A percentile compares a stretch with the other conserved stretches of the same genome.
These are phyloP conservation scores for Macrophomina pseudophaseolina DNA, from an alignment of 2,329 filamentous ascomycete genomes.

Conservation along the genomic window DNA sequence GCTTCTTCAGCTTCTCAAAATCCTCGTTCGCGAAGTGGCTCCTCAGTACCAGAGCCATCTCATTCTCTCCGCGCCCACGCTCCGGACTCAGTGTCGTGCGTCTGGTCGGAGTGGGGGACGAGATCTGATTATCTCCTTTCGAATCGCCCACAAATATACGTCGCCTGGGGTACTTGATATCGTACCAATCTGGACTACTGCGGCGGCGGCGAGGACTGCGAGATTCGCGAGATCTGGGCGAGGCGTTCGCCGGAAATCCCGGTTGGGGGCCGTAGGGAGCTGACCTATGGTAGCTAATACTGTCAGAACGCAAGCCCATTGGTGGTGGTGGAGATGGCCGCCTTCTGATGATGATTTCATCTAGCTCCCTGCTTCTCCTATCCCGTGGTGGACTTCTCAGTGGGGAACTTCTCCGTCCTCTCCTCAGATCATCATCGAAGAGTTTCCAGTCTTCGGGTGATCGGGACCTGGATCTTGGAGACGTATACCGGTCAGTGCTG, in stretches of 20 bases:
- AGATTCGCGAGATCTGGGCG: neutral
- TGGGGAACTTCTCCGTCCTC: too few species aligned
- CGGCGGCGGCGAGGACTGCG: neutral
- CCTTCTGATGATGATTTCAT: too few species aligned
- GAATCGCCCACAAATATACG: neutral
- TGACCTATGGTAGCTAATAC: too few species aligned
- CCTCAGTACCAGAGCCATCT: neutral
- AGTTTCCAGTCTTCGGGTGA: neutral
- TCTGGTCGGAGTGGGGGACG: neutral
- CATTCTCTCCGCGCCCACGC: neutral
- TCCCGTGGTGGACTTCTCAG: too few species aligned
- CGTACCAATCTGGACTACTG: neutral
- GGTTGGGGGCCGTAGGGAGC: too few species aligned
- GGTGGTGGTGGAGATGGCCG: too few species aligned
- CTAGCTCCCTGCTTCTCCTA: too few species aligned
- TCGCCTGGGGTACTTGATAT: neutral
- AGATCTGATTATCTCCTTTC: neutral
- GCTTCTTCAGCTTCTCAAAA: neutral
- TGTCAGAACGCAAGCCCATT: too few species aligned
- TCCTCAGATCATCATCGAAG: neutral
- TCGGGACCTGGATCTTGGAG: neutral
- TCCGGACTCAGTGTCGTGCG: neutral
- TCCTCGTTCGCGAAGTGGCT: neutral
- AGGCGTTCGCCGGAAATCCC: too few species aligned
- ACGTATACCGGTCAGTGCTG: neutral